A percentile compares a stretch with the other conserved stretches of the same genome.
phyloP scores from a whole-genome alignment of 2,329 filamentous ascomycete species.

The Monilinia laxa region DNA sequence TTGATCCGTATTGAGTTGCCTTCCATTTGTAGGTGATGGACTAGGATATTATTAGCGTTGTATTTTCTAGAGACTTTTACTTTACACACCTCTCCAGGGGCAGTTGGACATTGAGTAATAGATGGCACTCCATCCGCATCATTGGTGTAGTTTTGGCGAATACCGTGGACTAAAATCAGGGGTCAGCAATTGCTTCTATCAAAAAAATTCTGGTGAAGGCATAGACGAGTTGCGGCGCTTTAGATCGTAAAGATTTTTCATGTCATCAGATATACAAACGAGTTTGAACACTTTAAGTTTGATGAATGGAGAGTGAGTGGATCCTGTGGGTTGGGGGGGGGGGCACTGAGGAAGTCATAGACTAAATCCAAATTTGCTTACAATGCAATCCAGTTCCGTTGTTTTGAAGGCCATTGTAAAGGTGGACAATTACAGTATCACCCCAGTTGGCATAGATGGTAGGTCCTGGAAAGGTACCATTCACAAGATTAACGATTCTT shows the following conservation, averaged over 20 bases:
- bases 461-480: slow-evolving; percentile 39
- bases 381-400: slow-evolving; percentile 45
- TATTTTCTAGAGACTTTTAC: neutral
- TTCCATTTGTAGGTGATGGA: slow-evolving; percentile 28
- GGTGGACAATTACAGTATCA: slow-evolving; percentile 41
- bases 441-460: slow-evolving; percentile 40
- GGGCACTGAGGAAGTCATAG: neutral
- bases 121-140: slow-evolving; percentile 46
- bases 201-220: no score
- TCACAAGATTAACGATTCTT: slow-evolving; percentile 35
- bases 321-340: neutral
- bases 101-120: slow-evolving; percentile 63
- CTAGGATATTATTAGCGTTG: neutral
- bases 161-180: slow-evolving; percentile 44
- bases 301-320: neutral
- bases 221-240: neutral
- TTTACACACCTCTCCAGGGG: slow-evolving; percentile 33
- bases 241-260: neutral
- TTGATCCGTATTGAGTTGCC: slow-evolving; percentile 26
- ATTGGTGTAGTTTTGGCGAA: slow-evolving; percentile 45
- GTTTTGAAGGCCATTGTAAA: slow-evolving; percentile 38
- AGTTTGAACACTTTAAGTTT: neutral
- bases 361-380: neutral
- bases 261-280: neutral
- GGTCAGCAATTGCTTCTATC: neutral